phyloP scores from a whole-genome alignment of 2,329 filamentous ascomycete genomes.

The Phialemoniopsis sp. region DNA sequence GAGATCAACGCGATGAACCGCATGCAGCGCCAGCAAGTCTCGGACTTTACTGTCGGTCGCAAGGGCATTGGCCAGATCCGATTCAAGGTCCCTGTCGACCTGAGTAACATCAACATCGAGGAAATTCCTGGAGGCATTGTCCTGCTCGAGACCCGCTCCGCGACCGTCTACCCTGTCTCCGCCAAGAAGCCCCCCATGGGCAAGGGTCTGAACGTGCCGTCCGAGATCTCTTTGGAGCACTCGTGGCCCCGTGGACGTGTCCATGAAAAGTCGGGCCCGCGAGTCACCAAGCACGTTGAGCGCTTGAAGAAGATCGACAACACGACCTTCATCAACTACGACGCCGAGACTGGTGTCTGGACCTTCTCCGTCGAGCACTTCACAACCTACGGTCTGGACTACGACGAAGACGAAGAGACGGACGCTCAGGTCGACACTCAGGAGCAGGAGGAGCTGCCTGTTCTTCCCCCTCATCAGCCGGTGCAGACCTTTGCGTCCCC shows the following conservation, averaged over 20 bases:
- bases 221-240: slow-evolving; percentile 82
- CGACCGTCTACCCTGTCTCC: slow-evolving; percentile 80
- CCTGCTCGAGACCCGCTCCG: slow-evolving; percentile 69
- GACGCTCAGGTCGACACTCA: slow-evolving; percentile 45
- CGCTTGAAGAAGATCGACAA: slow-evolving; percentile 74
- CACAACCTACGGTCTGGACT: slow-evolving; percentile 88
- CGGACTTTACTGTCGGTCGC: slow-evolving; percentile 77
- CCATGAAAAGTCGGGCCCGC: slow-evolving; percentile 57
- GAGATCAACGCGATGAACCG: slow-evolving; percentile 78
- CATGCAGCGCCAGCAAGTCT: slow-evolving; percentile 70
- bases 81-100: slow-evolving; percentile 79
- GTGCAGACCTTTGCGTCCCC: slow-evolving; percentile 18
- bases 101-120: slow-evolving; percentile 74
- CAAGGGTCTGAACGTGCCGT: slow-evolving; percentile 87
- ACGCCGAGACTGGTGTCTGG: slow-evolving; percentile 79
- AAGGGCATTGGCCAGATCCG: slow-evolving; percentile 75
- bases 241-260: slow-evolving; percentile 75
- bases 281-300: slow-evolving; percentile 76
- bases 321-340: slow-evolving; percentile 80
- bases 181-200: slow-evolving; percentile 78
- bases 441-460: slow-evolving; percentile 19
- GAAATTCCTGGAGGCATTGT: slow-evolving; percentile 77
- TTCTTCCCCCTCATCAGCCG: slow-evolving; percentile 14
- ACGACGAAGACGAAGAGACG: slow-evolving; percentile 69
- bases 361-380: slow-evolving; percentile 93